Base-by-base conservation (phyloP, 768 basidiomycete genomes). In the Termitomyces sp. region DNA sequence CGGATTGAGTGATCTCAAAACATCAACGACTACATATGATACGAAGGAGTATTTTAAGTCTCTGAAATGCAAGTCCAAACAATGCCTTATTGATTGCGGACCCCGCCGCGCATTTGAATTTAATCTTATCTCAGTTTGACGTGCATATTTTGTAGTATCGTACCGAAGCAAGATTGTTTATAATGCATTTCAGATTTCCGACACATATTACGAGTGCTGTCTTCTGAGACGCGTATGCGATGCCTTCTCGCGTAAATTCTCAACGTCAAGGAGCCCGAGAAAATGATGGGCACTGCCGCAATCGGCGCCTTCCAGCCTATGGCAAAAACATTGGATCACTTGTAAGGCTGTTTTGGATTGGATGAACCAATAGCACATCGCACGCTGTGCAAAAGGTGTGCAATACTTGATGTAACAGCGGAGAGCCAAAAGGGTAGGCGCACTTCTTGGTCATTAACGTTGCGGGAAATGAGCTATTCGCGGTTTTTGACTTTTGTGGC, bases 401-500 rank as follows among this genome's bases (percentile, higher is more conserved):
- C 37, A 50, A 38, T 40, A 11, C 22, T 40, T 50, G 49, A 50
- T 50, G 49, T 40, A 46, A 55, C 55, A 53, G 47, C 52, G 44
- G 55, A 44, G 34, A 43, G 37, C 41, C 35, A 32, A 48, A 52
- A 55, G 17, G 40, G 21, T 30, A 34, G 45, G 54, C 51, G 46
- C 41, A 17, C 46, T 58, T 28, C 45, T 54, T 38, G 35, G 35
- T 55, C 61, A 44, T 26, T 46, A 51, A 55, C 40, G 44, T 32
- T 65, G 65, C 60, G 65, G 64, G 64, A 66, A 58, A 66, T 65
- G 65, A 59, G 65, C 65, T 59, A 66, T 66, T 66, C 61, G 65
- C 49, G 45, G 54, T 37, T 46, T 50, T 21, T 51, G 46, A n/a
- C 47, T 35, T 48, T 50, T 41, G 51, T 52, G 51, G 42, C 43